Percentiles rank a stretch among this genome's conserved stretches.
Conservation (phyloP, 768 basidiomycete species). For the Floccularia luteovirens region DNA sequence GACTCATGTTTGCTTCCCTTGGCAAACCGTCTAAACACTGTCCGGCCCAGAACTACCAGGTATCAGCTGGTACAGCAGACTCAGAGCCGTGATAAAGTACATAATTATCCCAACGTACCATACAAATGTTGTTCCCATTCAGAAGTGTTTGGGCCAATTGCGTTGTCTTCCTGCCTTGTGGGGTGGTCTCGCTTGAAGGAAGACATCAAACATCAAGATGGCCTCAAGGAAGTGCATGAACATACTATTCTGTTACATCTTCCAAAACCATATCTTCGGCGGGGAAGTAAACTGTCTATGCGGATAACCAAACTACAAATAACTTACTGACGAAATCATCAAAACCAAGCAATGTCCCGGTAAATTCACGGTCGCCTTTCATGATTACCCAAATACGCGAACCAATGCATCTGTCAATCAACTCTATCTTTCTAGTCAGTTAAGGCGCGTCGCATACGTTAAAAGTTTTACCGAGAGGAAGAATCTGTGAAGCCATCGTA, state of each 20-base stretch:
- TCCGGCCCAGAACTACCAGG: constrained; percentile 15
- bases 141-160: constrained; percentile 81
- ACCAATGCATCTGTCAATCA: constrained; percentile 97
- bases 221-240: constrained; percentile 6
- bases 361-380: constrained; percentile 97
- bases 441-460: background rate
- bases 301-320: background rate
- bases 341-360: constrained; percentile 89
- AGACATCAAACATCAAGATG: background rate
- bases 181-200: constrained; percentile 68
- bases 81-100: background rate
- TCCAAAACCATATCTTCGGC: constrained; percentile 84
- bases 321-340: constrained; percentile 99
- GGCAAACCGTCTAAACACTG: no score
- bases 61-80: constrained; percentile 8
- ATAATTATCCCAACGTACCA: constrained; percentile 45
- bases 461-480: constrained; percentile 66
- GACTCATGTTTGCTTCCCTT: no score
- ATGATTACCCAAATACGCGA: constrained; percentile 97
- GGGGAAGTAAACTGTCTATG: background rate
- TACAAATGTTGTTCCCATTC: constrained; percentile 95
- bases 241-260: constrained; percentile 95
- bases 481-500: constrained; percentile 85
- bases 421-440: background rate
- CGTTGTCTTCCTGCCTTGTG: constrained; percentile 74